Conservation (phyloP, 768 basidiomycete species). For the Amylocystis lapponica region DNA sequence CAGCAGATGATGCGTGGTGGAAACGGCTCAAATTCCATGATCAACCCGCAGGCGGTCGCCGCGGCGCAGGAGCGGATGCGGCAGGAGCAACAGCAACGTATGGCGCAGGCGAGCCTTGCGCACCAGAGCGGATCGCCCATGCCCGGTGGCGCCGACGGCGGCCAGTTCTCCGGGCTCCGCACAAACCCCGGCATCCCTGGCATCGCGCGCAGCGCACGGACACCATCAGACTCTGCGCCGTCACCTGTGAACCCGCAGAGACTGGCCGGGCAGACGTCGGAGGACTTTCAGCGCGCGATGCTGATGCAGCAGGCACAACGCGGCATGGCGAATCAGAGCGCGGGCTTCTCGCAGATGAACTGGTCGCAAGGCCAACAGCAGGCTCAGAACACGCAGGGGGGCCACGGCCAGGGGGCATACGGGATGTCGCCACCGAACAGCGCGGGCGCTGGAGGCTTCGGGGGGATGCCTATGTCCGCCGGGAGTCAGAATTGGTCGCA, state of each 20-base stretch:
- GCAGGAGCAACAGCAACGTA: slow-evolving; percentile 35
- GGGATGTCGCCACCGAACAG: slow-evolving; percentile 16
- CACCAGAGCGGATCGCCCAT: slow-evolving; percentile 32
- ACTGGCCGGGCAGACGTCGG: slow-evolving; percentile 40
- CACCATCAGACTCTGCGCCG: slow-evolving; percentile 60
- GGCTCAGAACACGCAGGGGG: slow-evolving; percentile 20
- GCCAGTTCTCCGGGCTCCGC: slow-evolving; percentile 42
- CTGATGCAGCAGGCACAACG: slow-evolving; percentile 28
- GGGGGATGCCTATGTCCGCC: slow-evolving; percentile 6
- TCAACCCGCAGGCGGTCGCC: slow-evolving; percentile 27
- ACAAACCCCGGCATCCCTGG: slow-evolving; percentile 63
- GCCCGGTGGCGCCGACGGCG: slow-evolving; percentile 25
- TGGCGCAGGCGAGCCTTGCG: slow-evolving; percentile 37
- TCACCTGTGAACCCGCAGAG: slow-evolving; percentile 32
- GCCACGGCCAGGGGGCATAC: slow-evolving; percentile 3
- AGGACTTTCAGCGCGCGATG: slow-evolving; percentile 33
- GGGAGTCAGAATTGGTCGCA: slow-evolving; percentile 12
- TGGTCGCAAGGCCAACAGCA: slow-evolving; percentile 23
- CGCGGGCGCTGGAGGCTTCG: slow-evolving; percentile 8
- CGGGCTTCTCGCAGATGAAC: slow-evolving; percentile 31
- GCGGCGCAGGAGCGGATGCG: slow-evolving; percentile 28
- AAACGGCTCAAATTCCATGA: slow-evolving; percentile 7
- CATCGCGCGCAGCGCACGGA: slow-evolving; percentile 68
- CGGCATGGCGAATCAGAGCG: slow-evolving; percentile 29
- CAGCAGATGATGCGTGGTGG: slow-evolving; percentile 18